A percentile compares a stretch with the other conserved stretches of the same genome.
These are phyloP conservation scores for Penicillium sp. DNA, from an alignment of 2,329 filamentous ascomycete species.

Conservation along the genomic window DNA sequence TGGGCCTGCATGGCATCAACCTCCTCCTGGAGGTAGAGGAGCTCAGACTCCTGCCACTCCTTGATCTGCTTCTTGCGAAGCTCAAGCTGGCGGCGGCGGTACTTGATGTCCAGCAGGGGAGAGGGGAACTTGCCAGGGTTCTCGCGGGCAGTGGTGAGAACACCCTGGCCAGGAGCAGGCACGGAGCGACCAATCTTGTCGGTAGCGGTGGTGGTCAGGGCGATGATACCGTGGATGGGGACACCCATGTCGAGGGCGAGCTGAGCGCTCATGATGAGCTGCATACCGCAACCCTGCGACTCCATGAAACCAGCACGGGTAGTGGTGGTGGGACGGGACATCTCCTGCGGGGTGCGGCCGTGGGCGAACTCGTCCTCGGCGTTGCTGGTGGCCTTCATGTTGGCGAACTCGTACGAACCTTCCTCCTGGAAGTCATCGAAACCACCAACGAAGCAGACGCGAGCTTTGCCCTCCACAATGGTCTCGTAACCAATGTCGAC, in stretches of 20 bases:
- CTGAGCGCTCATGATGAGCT: conserved; percentile 97
- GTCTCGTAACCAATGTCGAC: conserved; percentile 98
- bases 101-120: conserved; percentile 94
- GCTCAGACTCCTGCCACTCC: conserved; percentile 93
- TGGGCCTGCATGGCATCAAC: conserved; percentile 86
- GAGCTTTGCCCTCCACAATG: conserved; percentile 96
- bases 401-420: conserved; percentile 98
- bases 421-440: conserved; percentile 99
- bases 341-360: conserved; percentile 91
- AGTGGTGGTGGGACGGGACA: conserved; percentile 96
- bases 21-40: conserved; percentile 91
- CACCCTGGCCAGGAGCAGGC: conserved; percentile 93
- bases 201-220: conserved; percentile 90
- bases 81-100: conserved; percentile 92
- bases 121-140: conserved; percentile 89
- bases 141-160: conserved; percentile 92
- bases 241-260: conserved; percentile 98
- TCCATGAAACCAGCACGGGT: conserved; percentile 99
- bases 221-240: conserved; percentile 92
- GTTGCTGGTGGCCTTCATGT: conserved; percentile 99
- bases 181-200: conserved; percentile 99
- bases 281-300: conserved; percentile 96
- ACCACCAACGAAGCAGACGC: conserved; percentile 94
- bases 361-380: conserved; percentile 95
- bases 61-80: conserved; percentile 92